Evolutionary conservation across 805 yeast genomes (phyloP).

Genomic region (Ogataea trehaloabstinens): DNA sequence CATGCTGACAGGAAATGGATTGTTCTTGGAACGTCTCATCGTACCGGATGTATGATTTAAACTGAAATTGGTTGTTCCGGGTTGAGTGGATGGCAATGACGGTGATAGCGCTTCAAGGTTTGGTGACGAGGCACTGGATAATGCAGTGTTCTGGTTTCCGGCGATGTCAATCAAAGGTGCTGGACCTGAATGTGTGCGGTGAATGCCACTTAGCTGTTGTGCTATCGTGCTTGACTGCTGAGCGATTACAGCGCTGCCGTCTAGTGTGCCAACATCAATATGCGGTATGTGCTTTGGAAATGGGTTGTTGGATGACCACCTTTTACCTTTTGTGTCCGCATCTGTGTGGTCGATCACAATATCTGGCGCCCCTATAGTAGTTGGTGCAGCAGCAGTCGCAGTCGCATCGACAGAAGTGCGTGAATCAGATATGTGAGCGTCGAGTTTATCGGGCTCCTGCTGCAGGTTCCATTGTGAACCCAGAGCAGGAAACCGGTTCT

Average conservation of each 20-base stretch:
- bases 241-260: background rate
- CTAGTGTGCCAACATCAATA: background rate
- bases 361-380: slow-evolving; percentile 9
- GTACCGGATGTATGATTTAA: too few species aligned
- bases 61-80: too few species aligned
- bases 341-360: slow-evolving; percentile 11
- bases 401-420: background rate
- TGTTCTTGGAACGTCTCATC: slow-evolving; percentile 14
- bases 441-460: background rate
- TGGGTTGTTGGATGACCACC: slow-evolving; percentile 27
- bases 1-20: slow-evolving; percentile 18
- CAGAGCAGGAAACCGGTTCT: slow-evolving; percentile 39
- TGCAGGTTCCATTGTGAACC: background rate
- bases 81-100: too few species aligned
- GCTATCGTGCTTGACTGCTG: background rate
- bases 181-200: background rate
- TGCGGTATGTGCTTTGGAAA: slow-evolving; percentile 17
- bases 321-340: slow-evolving; percentile 4
- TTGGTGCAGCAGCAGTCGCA: background rate
- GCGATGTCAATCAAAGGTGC: background rate
- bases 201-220: slow-evolving; percentile 11
- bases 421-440: background rate
- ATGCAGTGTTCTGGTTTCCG: background rate
- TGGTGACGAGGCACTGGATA: background rate
- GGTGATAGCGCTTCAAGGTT: background rate